Base-by-base conservation (phyloP, 805 yeast genomes). In the Yamadazyma sp. region DNA sequence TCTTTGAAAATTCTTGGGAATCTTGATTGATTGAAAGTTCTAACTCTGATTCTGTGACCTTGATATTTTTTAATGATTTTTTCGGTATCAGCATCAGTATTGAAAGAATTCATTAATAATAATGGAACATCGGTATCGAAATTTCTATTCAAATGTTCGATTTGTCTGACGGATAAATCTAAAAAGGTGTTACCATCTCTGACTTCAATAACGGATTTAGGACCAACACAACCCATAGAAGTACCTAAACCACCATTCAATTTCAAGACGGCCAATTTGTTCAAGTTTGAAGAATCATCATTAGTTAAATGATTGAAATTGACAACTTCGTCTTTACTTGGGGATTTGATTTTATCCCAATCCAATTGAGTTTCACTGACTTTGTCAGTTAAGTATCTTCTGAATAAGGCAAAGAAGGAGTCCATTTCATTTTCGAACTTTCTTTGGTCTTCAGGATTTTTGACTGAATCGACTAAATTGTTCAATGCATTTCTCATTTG, bases 161-260 rank as follows among this genome's bases (percentile, higher is more conserved):
- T 91, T 70, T 93, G 98, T 62, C 98, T 85, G 28, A 93, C 98
- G 30, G 96, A 75, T 50, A 93, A 76, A 62, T 93, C 98, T 60
- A 93, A 75, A 63, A 93, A 93, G 27, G 97, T 85, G 75, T 93
- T 94, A 43, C 98, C 98, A 53, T 93, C 98, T 65, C 98, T 85
- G 31, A 93, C 98, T 70, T 93, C 98, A 58, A 93, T 93, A 48
- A 93, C 95, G 18, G 96, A 86, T 66, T 89, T 89, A 46, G 98
- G 98, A 40, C 98, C 98, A 44, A 93, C 97, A 70, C 98, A 93
- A 39, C 98, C 98, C 98, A 93, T 93, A 7, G 98, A 91, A 14
- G 98, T 93, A 58, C 98, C 98, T 50, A 93, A 75, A 27, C 98
- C 98, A 73, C 98, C 98, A 60, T 93, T 93, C 60, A 93, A 76